Evolutionary conservation across 352 stramenopile genomes (phyloP), one percentile per base, ranked within the genome.

Genomic region (Peronosclerospora sorghi): DNA sequence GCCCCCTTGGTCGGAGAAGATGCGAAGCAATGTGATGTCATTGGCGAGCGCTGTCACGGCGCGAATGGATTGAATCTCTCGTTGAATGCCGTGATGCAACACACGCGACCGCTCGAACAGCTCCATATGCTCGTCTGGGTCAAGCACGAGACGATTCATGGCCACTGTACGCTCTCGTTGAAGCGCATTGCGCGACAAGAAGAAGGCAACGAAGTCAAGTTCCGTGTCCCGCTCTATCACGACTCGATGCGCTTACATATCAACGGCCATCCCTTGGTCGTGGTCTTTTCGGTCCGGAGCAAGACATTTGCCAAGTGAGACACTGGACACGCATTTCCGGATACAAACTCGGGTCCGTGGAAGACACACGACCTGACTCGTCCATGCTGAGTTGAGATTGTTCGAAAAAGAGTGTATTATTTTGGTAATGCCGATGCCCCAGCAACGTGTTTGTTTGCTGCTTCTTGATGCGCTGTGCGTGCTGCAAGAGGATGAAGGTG

Each of bases 101-200:
- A 90, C 50, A 57, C 63, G 1, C 73, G 73, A 4, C 70, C 72
- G 12, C 57, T 90, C 0, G 69, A 85, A 32, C 70, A 87, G 48
- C 52, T 90, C 8, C 78, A 90, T 48, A 90, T 90, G 78, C 64
- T 90, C 12, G 68, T 90, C 10, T 90, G 74, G 78, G 73, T 90
- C 17, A 84, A 77, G 44, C 77, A 86, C 34, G 78, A 90, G 23
- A 68, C 64, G 7, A 80, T 90, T 27, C 74, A 68, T 28, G 78
- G 78, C 23, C 78, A 90, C 54, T 90, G 78, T 56, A 81, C 73
- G 18, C 64, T 90, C 14, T 87, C 78, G 32, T 58, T 90, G 18
- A 86, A 86, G 54, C 78, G 78, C 26, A 74, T 90, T 32, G 73
- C 78, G 30, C 64, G 68, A 6, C 68, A 82, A 36, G 59, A 73